A percentile compares a stretch with the other conserved stretches of the same genome.
These are phyloP conservation scores for Boletus vinaceobasis DNA, from an alignment of 768 basidiomycete genomes.

Conservation along the genomic window DNA sequence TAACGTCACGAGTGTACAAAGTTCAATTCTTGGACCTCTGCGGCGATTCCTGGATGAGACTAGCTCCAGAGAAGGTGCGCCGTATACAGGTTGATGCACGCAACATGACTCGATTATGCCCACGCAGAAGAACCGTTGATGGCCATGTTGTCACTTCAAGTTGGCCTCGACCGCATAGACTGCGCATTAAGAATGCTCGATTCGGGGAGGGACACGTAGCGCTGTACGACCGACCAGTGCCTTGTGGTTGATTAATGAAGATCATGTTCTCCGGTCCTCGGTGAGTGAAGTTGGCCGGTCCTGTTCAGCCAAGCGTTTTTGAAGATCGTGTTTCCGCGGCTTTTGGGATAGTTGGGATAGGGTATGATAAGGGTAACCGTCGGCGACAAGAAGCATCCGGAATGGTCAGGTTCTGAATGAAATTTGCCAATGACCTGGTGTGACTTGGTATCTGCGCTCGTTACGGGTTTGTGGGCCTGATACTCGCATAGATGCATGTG, in stretches of 20 bases:
- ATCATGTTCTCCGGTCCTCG: neutral
- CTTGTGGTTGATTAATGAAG: conserved; percentile 11
- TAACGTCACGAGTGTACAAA: conserved; percentile 43
- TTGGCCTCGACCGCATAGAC: conserved; percentile 50
- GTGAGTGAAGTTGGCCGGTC: neutral
- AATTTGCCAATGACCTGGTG: neutral
- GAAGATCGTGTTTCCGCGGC: neutral
- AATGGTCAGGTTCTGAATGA: neutral
- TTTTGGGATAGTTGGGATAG: neutral
- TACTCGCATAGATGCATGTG: neutral
- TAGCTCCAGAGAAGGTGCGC: conserved; percentile 30
- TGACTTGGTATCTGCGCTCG: neutral
- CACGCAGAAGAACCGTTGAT: conserved; percentile 27
- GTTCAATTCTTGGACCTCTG: conserved; percentile 45
- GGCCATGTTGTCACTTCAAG: conserved; percentile 39
- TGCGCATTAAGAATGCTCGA: conserved; percentile 30
- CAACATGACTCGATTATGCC: neutral
- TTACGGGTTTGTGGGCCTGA: neutral
- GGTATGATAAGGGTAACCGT: neutral
- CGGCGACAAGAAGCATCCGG: too few relatives aligned
- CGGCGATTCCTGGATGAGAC: conserved; percentile 36
- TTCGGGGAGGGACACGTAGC: neutral
- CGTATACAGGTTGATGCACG: neutral
- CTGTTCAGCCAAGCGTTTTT: neutral
- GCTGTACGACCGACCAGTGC: neutral